A percentile compares a stretch with the other conserved stretches of the same genome.
Conservation (phyloP, 306 rosid genomes). For the Senna siamea region DNA sequence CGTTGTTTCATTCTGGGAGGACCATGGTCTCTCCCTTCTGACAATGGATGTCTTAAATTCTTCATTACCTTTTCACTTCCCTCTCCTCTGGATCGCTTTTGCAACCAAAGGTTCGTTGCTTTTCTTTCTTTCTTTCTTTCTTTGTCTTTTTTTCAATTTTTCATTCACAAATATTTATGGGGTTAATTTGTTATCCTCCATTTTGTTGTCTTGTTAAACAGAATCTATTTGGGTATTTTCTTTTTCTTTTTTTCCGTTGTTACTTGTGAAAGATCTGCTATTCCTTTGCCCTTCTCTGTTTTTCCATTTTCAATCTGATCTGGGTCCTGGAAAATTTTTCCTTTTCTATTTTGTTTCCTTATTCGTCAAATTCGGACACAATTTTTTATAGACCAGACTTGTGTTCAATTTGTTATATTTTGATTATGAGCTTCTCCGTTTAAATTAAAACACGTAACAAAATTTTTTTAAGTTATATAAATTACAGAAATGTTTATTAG, state of each 20-base stretch:
- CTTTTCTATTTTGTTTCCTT: neutral
- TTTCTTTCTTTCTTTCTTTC: neutral
- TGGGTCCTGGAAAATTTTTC: neutral
- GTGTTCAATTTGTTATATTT: too few relatives aligned
- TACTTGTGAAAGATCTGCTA: neutral
- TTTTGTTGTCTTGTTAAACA: neutral
- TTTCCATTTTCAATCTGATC: neutral
- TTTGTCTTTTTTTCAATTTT: neutral
- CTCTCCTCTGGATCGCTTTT: constrained; percentile 44
- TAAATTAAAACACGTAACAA: too few relatives aligned
- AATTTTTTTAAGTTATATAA: too few relatives aligned
- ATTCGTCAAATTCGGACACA: neutral
- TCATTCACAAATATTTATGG: neutral
- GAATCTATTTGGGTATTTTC: neutral
- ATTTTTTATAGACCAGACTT: too few relatives aligned
- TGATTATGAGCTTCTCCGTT: too few relatives aligned
- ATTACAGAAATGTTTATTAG: too few relatives aligned
- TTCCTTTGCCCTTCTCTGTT: neutral
- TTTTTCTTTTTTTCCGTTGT: neutral
- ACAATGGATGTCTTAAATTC: constrained; percentile 40
- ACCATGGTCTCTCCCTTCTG: constrained; percentile 32
- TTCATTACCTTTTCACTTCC: constrained; percentile 37
- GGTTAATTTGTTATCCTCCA: too few relatives aligned
- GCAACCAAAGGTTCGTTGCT: constrained; percentile 16
- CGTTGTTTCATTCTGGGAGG: constrained; percentile 43